Base-by-base conservation (phyloP, 2,329 filamentous ascomycete species). In the Trichophaea hybrida region DNA sequence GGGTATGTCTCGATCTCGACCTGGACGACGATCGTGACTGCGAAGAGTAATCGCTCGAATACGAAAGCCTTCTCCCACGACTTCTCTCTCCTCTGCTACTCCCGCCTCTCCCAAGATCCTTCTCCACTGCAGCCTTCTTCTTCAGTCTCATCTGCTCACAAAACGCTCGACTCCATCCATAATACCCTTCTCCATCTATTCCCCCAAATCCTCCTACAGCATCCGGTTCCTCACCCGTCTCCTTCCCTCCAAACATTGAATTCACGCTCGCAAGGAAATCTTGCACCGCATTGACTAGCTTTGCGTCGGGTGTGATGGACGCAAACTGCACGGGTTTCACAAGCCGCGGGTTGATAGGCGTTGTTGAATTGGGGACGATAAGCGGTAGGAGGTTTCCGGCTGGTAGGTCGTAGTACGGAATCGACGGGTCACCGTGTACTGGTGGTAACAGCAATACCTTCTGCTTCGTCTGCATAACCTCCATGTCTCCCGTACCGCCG, bases 131-230 rank as follows among this genome's bases (percentile, higher is more conserved):
- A 58, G 72, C 75, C 49, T 70, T 73, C 33, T 70, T 72, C 40
- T 78, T 75, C 55, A 76, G 73, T 72, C 84, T 88, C 85, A 93
- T 93, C 69, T 85, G 86, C 65, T 87, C 77, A 70, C 87, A 94
- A 66, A 94, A 93, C 0, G 76, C 75, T 43, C 80, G 78, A 4
- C 88, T 91, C 89, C 89, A 94, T 62, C 88, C 89, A 69, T 94
- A 94, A 71, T 94, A 94, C 0, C 85, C 87, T 64, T 87, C 83
- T 1, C 83, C 83, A 5, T 77, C 76, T 5, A 83, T 70, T 1
- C 83, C 67, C n/a, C 70, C 73, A 2, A 85, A 80, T 0, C 83
- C 83, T 0, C 80, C 84, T n/a, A 80, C 73, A 65, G 84, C 80
- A 66, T 88, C 82, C 2, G 80, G 71, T 15, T 82, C 73, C 56